These are phyloP conservation scores for Fraxinus floribunda DNA, from an alignment of 305 asterid genomes.

Conservation along the genomic window DNA sequence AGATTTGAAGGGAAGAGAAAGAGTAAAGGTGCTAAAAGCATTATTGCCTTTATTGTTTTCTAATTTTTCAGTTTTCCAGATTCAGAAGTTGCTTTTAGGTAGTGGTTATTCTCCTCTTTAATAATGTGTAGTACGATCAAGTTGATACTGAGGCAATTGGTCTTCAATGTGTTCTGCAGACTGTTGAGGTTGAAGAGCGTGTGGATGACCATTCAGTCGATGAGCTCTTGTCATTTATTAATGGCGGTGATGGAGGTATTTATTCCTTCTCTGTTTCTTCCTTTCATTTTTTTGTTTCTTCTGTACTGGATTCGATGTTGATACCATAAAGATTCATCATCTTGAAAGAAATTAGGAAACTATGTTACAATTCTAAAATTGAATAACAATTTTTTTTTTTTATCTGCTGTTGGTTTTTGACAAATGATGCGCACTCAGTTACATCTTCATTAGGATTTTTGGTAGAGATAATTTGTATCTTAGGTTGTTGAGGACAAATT, in stretches of 20 bases:
- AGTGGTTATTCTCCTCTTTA: conserved; percentile 14
- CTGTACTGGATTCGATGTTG: conserved; percentile 1
- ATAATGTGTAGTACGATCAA: not conserved
- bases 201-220: conserved; percentile 90
- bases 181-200: conserved; percentile 70
- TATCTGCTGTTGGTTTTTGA: not conserved
- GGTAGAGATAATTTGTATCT: not conserved
- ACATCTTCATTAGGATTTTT: not conserved
- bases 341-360: not conserved
- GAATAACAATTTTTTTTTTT: not conserved
- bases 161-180: conserved; percentile 44
- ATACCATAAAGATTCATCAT: not conserved
- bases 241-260: conserved; percentile 75
- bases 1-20: conserved; percentile 79
- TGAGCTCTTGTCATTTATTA: conserved; percentile 83
- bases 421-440: not conserved
- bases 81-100: conserved; percentile 23
- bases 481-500: not conserved
- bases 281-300: conserved; percentile 18
- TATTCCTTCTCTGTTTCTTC: conserved; percentile 4
- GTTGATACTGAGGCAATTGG: conserved; percentile 34
- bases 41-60: conserved; percentile 16
- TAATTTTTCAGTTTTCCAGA: conserved; percentile 18
- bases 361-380: not conserved
- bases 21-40: conserved; percentile 58